These are phyloP conservation scores for Aspergillus diversus DNA, from an alignment of 495 filamentous ascomycete genomes.

Conservation along the genomic window DNA sequence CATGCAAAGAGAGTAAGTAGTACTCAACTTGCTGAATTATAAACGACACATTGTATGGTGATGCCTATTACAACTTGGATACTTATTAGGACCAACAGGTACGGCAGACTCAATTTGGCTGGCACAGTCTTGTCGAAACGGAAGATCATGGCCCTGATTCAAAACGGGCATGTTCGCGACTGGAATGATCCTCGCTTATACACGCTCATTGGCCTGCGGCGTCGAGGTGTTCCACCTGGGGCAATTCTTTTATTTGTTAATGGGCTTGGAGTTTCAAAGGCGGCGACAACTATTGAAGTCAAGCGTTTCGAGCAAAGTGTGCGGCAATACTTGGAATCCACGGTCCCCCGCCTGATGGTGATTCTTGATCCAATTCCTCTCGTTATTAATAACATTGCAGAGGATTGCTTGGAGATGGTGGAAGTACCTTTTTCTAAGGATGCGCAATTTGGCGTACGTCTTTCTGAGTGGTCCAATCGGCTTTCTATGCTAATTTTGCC, in stretches of 20 bases:
- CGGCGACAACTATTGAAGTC: slow-evolving; percentile 70
- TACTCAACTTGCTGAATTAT: background rate
- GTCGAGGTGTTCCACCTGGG: slow-evolving; percentile 79
- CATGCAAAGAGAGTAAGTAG: slow-evolving; percentile 73
- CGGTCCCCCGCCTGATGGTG: slow-evolving; percentile 82
- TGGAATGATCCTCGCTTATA: slow-evolving; percentile 89
- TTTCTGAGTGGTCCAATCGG: background rate
- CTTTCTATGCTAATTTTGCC: slow-evolving; percentile 13
- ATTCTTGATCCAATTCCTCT: slow-evolving; percentile 70
- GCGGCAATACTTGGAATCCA: slow-evolving; percentile 76
- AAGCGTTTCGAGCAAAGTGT: slow-evolving; percentile 74
- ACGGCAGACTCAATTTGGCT: slow-evolving; percentile 8
- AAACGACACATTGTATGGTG: background rate
- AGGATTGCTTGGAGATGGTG: slow-evolving; percentile 64
- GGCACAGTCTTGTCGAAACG: slow-evolving; percentile 51
- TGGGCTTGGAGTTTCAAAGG: slow-evolving; percentile 81
- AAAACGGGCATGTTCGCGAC: slow-evolving; percentile 68
- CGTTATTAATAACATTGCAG: slow-evolving; percentile 70
- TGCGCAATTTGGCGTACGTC: background rate
- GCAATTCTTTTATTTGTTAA: slow-evolving; percentile 84
- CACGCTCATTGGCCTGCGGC: slow-evolving; percentile 78
- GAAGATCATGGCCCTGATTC: slow-evolving; percentile 59
- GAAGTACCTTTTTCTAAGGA: slow-evolving; percentile 60
- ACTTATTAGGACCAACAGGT: slow-evolving; percentile 1
- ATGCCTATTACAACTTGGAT: background rate